Percentiles rank a stretch among this genome's conserved stretches.
These are phyloP conservation scores for Carex arenaria DNA, from an alignment of 202 grass and related monocot genomes.

Conservation along the genomic window DNA sequence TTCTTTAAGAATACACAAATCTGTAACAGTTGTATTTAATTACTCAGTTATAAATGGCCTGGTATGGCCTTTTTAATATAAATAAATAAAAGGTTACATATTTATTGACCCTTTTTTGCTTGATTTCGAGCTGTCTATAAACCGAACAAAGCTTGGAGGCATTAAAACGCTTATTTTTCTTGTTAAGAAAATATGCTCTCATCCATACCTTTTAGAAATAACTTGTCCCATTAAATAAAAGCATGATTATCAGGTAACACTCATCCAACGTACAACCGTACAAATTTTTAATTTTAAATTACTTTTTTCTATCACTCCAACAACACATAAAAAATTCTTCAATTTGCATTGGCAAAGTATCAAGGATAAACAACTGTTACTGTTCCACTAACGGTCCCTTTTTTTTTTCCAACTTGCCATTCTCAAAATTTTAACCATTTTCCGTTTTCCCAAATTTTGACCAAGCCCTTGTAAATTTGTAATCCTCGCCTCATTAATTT, in stretches of 20 bases:
- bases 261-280: background rate
- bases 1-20: too few species aligned
- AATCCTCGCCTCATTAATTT: background rate
- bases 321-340: background rate
- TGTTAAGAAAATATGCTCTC: background rate
- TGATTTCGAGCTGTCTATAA: background rate
- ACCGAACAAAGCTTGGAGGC: background rate
- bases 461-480: background rate
- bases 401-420: background rate
- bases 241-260: background rate
- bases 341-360: background rate
- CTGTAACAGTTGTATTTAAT: too few species aligned
- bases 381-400: conserved; percentile 10
- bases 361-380: background rate
- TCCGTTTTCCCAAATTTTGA: conserved; percentile 20
- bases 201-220: background rate
- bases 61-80: too few species aligned
- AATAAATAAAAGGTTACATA: background rate
- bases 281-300: background rate
- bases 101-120: background rate
- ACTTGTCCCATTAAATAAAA: background rate
- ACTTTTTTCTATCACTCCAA: background rate
- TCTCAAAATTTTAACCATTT: conserved; percentile 17
- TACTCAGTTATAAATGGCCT: too few species aligned
- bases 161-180: background rate